Percentiles rank a stretch among this genome's conserved stretches.
These are phyloP conservation scores for Lodderomyces orthopsilosis DNA, from an alignment of 1,139 yeast genomes.

Conservation along the genomic window DNA sequence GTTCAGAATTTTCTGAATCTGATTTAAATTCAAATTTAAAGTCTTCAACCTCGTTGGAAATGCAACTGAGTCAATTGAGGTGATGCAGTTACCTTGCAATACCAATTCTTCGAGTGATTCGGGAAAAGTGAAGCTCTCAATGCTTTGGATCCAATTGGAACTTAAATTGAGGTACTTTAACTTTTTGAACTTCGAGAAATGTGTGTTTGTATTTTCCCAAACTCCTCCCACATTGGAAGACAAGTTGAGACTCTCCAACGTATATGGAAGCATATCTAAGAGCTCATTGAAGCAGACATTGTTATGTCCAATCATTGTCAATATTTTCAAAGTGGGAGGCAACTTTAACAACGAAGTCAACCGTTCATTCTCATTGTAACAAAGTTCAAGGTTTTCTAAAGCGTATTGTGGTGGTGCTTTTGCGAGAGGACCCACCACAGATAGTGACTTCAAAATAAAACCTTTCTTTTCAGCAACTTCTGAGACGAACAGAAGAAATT, in stretches of 20 bases:
- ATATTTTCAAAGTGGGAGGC: too few species aligned
- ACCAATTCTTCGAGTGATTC: neutral
- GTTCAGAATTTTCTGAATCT: neutral
- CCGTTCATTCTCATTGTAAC: neutral
- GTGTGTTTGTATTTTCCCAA: neutral
- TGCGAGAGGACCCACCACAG: too few species aligned
- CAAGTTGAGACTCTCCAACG: neutral
- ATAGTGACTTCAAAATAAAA: neutral
- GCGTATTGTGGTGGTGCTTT: neutral
- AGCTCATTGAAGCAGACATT: too few species aligned
- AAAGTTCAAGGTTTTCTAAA: neutral
- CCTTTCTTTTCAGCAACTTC: neutral
- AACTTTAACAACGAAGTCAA: too few species aligned
- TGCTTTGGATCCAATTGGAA: neutral
- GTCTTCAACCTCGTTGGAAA: neutral
- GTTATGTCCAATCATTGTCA: too few species aligned
- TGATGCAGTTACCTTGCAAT: neutral
- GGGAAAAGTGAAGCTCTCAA: neutral
- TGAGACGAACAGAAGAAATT: neutral
- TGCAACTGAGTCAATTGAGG: neutral
- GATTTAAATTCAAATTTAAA: neutral
- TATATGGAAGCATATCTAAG: too few species aligned
- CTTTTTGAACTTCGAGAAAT: neutral
- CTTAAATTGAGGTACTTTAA: neutral
- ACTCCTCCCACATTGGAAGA: neutral